Evolutionary conservation across 164 flowering plant genomes (phyloP).

Genomic region (Nymphaea colorata): DNA sequence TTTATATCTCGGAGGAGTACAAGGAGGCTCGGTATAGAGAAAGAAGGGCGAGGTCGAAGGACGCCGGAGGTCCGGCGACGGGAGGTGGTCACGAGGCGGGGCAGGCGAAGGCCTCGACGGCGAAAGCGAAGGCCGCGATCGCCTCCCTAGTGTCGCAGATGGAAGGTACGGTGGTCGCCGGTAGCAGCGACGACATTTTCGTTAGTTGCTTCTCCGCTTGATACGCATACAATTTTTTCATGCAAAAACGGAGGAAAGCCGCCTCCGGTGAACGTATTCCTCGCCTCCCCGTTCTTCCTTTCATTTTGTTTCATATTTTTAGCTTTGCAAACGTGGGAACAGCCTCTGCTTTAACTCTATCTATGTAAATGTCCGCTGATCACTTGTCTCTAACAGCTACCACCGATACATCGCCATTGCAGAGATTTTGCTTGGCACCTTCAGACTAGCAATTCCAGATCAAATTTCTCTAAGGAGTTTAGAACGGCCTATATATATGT

Average conservation of each 20-base stretch:
- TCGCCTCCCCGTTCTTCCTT: no score
- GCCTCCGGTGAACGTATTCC: no score
- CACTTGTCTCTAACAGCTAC: no score
- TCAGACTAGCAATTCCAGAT: no score
- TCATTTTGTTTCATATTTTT: no score
- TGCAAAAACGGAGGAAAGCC: no score
- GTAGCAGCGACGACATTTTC: conserved; percentile 2
- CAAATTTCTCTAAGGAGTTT: not conserved
- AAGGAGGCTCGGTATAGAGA: conserved; percentile 8
- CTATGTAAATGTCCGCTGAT: no score
- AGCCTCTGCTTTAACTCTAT: no score
- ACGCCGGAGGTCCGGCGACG: not conserved
- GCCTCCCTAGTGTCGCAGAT: not conserved
- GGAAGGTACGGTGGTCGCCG: conserved; percentile 2
- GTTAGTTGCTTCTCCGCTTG: conserved; percentile 13
- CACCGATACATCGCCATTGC: no score
- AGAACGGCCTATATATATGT: not conserved
- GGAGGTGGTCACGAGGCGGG: not conserved
- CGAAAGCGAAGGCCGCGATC: not conserved
- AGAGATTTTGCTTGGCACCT: no score
- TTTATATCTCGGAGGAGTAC: conserved; percentile 14
- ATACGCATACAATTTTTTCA: not conserved
- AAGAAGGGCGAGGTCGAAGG: conserved; percentile 1
- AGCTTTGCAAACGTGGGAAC: no score
- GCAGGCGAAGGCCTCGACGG: not conserved